Percentiles rank a stretch among this genome's conserved stretches.
These are phyloP conservation scores for Aurifilum marmelostoma DNA, from an alignment of 2,329 filamentous ascomycete genomes.

Conservation along the genomic window DNA sequence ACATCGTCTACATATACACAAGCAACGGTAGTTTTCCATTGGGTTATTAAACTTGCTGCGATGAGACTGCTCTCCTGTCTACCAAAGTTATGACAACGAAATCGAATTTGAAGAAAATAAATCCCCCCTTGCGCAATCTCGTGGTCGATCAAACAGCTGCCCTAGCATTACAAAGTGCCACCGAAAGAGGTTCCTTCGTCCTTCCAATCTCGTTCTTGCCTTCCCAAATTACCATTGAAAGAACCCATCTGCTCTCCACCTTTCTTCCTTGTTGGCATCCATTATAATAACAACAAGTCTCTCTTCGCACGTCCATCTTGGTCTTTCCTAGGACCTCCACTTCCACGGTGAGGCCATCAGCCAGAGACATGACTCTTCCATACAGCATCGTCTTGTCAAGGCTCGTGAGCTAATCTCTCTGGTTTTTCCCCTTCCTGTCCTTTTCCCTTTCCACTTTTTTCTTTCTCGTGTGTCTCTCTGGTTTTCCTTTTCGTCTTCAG, in stretches of 20 bases:
- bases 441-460: no score
- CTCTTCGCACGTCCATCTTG: not conserved
- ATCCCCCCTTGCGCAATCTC: not conserved
- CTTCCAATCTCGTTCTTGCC: not conserved
- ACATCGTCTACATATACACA: not conserved
- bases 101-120: not conserved
- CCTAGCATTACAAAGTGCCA: not conserved
- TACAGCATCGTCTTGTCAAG: not conserved
- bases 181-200: not conserved
- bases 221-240: not conserved
- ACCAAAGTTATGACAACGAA: not conserved
- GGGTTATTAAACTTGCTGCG: not conserved
- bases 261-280: not conserved
- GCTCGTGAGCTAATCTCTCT: not conserved
- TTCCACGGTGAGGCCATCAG: not conserved
- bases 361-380: not conserved
- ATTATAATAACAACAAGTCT: not conserved
- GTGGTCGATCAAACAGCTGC: not conserved
- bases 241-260: not conserved
- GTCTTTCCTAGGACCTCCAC: not conserved
- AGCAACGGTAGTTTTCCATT: no score
- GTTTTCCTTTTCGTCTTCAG: not conserved
- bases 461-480: not conserved
- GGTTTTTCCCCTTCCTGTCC: not conserved
- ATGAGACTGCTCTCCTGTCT: slow-evolving; percentile 17